Base-by-base conservation (phyloP, 192 early-diverging fungal species). In the Umbelopsis isabellina region DNA sequence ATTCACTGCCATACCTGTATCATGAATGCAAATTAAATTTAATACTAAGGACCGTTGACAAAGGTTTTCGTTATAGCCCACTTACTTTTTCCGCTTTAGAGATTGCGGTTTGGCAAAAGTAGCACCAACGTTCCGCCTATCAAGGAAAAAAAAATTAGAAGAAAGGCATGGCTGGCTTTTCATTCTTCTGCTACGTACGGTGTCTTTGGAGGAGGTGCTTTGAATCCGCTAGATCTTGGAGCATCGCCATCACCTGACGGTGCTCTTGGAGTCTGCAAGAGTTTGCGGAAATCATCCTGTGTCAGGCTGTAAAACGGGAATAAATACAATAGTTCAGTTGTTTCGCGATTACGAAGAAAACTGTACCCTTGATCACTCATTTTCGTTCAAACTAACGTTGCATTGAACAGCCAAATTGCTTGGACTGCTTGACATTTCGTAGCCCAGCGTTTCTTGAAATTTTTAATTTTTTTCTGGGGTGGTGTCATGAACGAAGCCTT, bases 241-340 rank as follows among this genome's bases (percentile, higher is more conserved):
- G 73, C n/a, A 52, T 61, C 78, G 33, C 49, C 67, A 41, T 71
- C 79, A 25, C 11, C 27, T 11, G 81, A 67, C 7, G 64, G 44
- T 30, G 66, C 51, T 64, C 91, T 84, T 16, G 93, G 93, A 8
- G 93, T 94, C 27, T 87, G 80, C 27, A 94, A 72, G 30, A 94
- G 78, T 52, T 87, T 91, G 25, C 93, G 79, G 70, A 94, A 94
- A 68, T 94, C 93, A 69, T 94, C 91, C 72, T 94, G 93, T 27
- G 78, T 88, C 45, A 93, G 66, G 21, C 89, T 87, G 68, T 65
- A 27, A 37, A 20, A 15, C 11, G 66, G 27, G 46, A 8, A 13
- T 30, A 13, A 30, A 4, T 22, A 12, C 27, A 22, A 25, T 13
- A 5, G 52, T 16, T 30, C 1, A 11, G 18, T 4, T 30, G 33